Evolutionary conservation across 148 eudicot species (phyloP), one percentile per base, ranked within the genome.

Genomic region (Simmondsia chinensis): DNA sequence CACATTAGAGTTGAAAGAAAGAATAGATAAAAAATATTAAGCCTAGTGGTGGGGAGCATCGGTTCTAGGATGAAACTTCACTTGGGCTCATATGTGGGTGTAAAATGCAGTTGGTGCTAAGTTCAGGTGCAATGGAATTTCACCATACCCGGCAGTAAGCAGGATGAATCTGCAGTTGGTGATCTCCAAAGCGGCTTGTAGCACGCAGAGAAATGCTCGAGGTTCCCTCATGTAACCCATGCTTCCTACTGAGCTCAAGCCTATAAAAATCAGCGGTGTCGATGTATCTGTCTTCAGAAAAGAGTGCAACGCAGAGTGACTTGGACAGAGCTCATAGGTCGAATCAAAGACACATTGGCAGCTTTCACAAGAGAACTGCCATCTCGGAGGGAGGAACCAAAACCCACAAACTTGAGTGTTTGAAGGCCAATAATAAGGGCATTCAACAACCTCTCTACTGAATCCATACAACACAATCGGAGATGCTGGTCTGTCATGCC

Each of bases 341-440:
- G 59, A 73, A 59, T 63, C 48, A 46, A 71, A 76, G 9, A 54
- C 47, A 38, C 64, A 62, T 40, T 50, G 65, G 57, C 95, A 91
- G 27, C 62, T 65, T 41, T 50, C 40, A 71, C 99, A 91, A 19
- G 94, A 91, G 53, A 79, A 79, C 64, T 91, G 95, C 99, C 99
- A 91, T 43, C 60, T 65, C 25, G 50, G 48, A 48, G 99, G 99
- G 13, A 70, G 86, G 68, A 70, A 74, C 99, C 99, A 85, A 69
- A 85, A 91, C 46, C 99, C 95, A 77, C 88, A 85, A 58, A 69
- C 73, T 52, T 73, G 70, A 59, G 71, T 61, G 47, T 64, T 75
- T 63, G 81, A 65, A 57, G 99, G 95, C 99, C 97, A 89, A 54
- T 89, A 89, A 63, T 74, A 73, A 56, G 97, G 97, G 64, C 84